Base-by-base conservation (phyloP, 2,329 filamentous ascomycete species). In the Leptographium wingfieldii region DNA sequence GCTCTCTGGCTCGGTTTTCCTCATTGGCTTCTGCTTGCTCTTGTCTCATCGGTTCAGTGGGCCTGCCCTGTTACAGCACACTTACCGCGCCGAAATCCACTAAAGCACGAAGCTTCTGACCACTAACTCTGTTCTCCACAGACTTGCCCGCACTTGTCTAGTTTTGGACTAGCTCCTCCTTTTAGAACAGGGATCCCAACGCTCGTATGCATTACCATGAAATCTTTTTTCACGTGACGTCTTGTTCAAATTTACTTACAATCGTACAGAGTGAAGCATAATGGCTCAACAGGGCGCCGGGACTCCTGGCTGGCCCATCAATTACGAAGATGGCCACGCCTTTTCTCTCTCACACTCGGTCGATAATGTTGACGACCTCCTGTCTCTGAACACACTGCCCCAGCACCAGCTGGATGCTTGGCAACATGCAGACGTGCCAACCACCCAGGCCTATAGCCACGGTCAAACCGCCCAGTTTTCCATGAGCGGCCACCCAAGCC, bases 251-350 rank as follows among this genome's bases (percentile, higher is more conserved):
- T 35, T 35, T 22, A 16, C 54, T 27, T 55, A 25, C 29, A 19
- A 40, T 9, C 38, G 22, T n/a, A 48, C 40, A 16, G 19, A 14
- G 38, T 12, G 31, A 25, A 29, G 22, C 51, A 55, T 14, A 35
- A 65, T 65, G 64, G 61, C 64, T 63, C 64, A 64, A 38, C 63
- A 63, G 61, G 62, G 63, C 51, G 56, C 56, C 40, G 62, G 61
- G 3, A 56, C 59, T 38, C 7, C 57, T 56, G 60, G 60, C 38
- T 65, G 64, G 64, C 59, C 60, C 55, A 51, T 62, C 38, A 53
- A 54, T 52, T 64, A 52, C 51, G 64, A 64, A 12, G 61, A 60
- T 35, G 59, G 29, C 46, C 59, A 22, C 29, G 48, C n/a, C 14
- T 64, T 61, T n/a, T 54, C 59, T 16, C 40, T 65, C 27, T 52